Base-by-base conservation (phyloP, 257 asterid genomes). In the Scutellaria minor region DNA sequence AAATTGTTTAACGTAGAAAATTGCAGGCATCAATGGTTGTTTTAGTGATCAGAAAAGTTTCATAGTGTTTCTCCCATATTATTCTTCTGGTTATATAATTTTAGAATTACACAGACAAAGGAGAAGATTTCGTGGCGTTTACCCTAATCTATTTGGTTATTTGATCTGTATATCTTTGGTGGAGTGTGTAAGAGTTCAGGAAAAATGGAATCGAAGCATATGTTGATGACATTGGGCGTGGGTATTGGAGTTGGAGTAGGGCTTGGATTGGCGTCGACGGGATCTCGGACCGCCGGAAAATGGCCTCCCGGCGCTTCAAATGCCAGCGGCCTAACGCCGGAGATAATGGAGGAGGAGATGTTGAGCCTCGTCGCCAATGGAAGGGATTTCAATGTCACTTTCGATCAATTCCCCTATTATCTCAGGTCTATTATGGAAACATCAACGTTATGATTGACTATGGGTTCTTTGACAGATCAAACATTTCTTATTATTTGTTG, bases 241-340 rank as follows among this genome's bases (percentile, higher is more conserved):
- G 97, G 96, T 20, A 81, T 90, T 56, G 93, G 96, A 52, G 92
- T 89, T 0, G 97, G 93, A 22, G 87, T 91, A 14, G 97, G 96
- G 51, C 56, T 87, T 22, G 97, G 93, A 66, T 77, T 89, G 86
- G 96, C 95, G 27, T 83, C 96, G 24, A 35, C 48, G 59, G 90
- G 97, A 66, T 54, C 82, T 9, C 90, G 83, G 56, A 81, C 85
- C 11, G 82, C 80, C 12, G 71, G 80, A 7, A 79, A 80, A 81
- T 83, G 87, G 92, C 72, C 83, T 6, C 71, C 74, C 79, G 79
- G 71, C 74, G 77, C 61, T 9, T 41, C 81, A 12, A 53, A 78
- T 1, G 14, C 87, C 0, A 60, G 74, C 60, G 81, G 72, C 13
- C 61, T 83, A 24, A 73, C 92, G 6, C 85, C 86, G 7, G 75